Conservation (phyloP, 1,284 basidiomycete species). For the Heterobasidion occidentale region DNA sequence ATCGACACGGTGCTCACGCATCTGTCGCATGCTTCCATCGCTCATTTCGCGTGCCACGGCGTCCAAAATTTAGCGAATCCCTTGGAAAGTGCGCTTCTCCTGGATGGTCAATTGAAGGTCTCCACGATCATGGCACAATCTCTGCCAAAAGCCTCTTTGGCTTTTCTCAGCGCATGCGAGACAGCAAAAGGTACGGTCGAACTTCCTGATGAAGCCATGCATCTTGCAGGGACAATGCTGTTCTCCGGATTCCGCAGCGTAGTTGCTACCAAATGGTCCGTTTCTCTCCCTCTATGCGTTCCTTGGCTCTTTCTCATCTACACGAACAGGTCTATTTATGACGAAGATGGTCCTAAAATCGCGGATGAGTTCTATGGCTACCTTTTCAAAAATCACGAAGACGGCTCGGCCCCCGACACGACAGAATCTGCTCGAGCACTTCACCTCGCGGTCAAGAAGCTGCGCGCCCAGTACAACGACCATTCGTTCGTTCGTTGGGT, state of each 20-base stretch:
- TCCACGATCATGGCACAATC: background rate
- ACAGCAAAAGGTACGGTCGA: background rate
- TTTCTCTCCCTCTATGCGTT: background rate
- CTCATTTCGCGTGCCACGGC: slow-evolving; percentile 6
- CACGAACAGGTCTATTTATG: background rate
- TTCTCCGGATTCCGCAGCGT: background rate
- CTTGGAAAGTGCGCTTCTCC: slow-evolving; percentile 1
- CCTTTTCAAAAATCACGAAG: background rate
- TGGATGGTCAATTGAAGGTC: background rate
- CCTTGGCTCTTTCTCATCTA: background rate
- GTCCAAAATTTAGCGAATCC: slow-evolving; percentile 2
- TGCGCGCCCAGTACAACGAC: background rate
- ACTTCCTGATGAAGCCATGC: background rate
- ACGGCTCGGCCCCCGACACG: background rate
- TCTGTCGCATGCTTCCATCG: slow-evolving; percentile 1
- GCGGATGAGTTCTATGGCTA: background rate
- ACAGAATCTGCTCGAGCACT: background rate
- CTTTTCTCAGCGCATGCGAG: background rate
- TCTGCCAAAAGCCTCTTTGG: background rate
- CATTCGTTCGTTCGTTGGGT: background rate
- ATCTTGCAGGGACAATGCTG: background rate
- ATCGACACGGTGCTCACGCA: background rate
- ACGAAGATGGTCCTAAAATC: background rate
- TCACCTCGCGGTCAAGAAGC: background rate
- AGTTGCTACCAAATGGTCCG: background rate